phyloP scores from a whole-genome alignment of 345 rosid species.

The Diplotaxis tenuifolia region DNA sequence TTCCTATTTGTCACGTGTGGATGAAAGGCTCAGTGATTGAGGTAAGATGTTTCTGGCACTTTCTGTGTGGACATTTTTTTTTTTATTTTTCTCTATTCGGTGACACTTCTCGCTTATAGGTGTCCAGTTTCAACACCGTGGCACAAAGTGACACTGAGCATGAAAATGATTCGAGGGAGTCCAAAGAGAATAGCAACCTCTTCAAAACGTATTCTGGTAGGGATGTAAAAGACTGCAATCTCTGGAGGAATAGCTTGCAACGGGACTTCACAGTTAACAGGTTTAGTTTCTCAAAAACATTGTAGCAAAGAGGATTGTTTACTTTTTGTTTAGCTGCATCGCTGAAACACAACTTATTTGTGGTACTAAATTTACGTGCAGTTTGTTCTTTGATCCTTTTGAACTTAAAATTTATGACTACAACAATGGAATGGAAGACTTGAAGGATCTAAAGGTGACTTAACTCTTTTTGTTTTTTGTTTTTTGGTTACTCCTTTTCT shows the following conservation, averaged over 20 bases:
- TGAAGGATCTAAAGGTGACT: constrained; percentile 68
- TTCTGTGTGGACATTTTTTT: background rate
- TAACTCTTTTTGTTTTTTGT: constrained; percentile 25
- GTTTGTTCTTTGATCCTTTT: constrained; percentile 61
- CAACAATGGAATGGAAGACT: constrained; percentile 65
- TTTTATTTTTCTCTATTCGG: background rate
- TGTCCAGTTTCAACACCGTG: constrained; percentile 80
- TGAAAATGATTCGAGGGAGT: constrained; percentile 17
- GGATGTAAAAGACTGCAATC: constrained; percentile 51
- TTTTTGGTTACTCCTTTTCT: constrained; percentile 21
- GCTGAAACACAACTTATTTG: constrained; percentile 7
- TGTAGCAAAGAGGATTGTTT: background rate
- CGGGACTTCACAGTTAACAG: constrained; percentile 96
- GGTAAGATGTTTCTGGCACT: constrained; percentile 43
- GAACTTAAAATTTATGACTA: constrained; percentile 64
- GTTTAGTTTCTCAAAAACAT: constrained; percentile 38
- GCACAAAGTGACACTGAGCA: constrained; percentile 33
- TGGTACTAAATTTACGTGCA: constrained; percentile 11
- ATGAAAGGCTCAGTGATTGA: constrained; percentile 60
- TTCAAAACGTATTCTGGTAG: constrained; percentile 40
- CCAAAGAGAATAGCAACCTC: constrained; percentile 24
- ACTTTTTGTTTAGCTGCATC: constrained; percentile 9
- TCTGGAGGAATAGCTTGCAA: constrained; percentile 74
- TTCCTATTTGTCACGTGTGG: constrained; percentile 79
- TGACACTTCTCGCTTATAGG: constrained; percentile 44